Conservation (phyloP, 139 green algal species). For the Parachlorella kessleri region DNA sequence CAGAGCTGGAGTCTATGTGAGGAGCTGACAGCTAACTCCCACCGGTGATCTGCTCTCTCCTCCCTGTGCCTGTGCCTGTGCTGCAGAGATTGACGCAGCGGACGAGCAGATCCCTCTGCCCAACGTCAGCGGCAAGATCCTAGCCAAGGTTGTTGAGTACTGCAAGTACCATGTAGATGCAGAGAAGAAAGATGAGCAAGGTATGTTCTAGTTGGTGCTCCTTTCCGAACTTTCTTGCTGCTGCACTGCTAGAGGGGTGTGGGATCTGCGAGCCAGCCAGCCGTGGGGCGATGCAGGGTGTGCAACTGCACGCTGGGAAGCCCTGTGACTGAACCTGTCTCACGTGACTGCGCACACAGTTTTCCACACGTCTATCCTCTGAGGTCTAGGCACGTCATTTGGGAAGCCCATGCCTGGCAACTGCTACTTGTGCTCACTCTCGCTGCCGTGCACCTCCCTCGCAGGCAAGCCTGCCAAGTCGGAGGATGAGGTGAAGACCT, state of each 20-base stretch:
- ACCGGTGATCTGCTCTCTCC: too few relatives aligned
- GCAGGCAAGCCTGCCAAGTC: conserved; percentile 68
- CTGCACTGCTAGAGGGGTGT: too few relatives aligned
- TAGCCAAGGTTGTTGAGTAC: conserved; percentile 85
- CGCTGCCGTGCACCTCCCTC: too few relatives aligned
- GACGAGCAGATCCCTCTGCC: conserved; percentile 80
- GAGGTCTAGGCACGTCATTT: too few relatives aligned
- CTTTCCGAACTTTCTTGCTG: background rate
- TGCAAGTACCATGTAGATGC: conserved; percentile 94
- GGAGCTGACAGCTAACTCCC: too few relatives aligned
- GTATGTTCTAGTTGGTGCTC: background rate
- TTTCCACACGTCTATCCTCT: background rate
- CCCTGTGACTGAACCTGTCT: background rate
- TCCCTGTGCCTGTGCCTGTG: background rate
- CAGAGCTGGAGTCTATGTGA: too few relatives aligned
- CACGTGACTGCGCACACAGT: background rate
- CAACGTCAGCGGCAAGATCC: conserved; percentile 83
- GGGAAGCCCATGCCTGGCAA: too few relatives aligned
- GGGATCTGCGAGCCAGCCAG: too few relatives aligned
- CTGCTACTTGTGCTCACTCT: too few relatives aligned
- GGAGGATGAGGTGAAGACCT: conserved; percentile 92
- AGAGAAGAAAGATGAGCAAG: conserved; percentile 65
- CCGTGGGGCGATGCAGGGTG: too few relatives aligned
- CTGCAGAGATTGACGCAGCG: conserved; percentile 62
- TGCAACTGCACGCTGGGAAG: too few relatives aligned